phyloP scores from a whole-genome alignment of 2,329 filamentous ascomycete genomes.

The Curvularia spicifera region DNA sequence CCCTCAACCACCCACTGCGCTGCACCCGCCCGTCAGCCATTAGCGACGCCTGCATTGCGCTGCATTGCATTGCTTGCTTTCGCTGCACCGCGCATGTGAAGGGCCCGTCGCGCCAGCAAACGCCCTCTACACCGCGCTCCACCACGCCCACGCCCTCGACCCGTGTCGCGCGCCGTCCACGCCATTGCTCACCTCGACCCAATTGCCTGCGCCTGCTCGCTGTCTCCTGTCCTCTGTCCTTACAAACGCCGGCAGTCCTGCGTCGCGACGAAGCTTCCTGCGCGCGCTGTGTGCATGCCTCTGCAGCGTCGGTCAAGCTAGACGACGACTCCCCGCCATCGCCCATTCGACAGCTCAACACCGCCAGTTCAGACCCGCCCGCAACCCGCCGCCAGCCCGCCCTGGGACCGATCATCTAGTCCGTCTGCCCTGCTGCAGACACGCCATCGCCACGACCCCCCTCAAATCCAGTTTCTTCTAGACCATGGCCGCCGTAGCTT shows the following conservation, averaged over 20 bases:
- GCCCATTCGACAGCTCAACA: constrained; percentile 29
- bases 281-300: constrained; percentile 13
- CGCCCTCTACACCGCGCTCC: constrained; percentile 4
- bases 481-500: constrained; percentile 49
- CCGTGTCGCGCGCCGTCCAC: constrained; percentile 11
- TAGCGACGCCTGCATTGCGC: constrained; percentile 1
- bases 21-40: no score
- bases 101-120: constrained; percentile 10
- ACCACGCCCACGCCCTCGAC: constrained; percentile 6
- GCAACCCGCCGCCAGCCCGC: constrained; percentile 19
- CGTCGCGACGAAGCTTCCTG: neutral
- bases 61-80: neutral
- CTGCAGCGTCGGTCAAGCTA: constrained; percentile 17
- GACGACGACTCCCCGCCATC: constrained; percentile 21
- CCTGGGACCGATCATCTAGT: constrained; percentile 10
- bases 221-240: neutral
- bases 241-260: constrained; percentile 14
- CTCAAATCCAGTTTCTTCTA: constrained; percentile 10
- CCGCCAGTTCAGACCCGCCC: constrained; percentile 17
- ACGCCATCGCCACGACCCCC: constrained; percentile 1
- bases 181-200: neutral
- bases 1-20: neutral
- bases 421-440: constrained; percentile 8
- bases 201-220: neutral
- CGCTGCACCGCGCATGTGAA: constrained; percentile 26